Evolutionary conservation across 1,284 basidiomycete species (phyloP), one percentile per base, ranked within the genome.

Genomic region (Fistulinella cinereoalba): DNA sequence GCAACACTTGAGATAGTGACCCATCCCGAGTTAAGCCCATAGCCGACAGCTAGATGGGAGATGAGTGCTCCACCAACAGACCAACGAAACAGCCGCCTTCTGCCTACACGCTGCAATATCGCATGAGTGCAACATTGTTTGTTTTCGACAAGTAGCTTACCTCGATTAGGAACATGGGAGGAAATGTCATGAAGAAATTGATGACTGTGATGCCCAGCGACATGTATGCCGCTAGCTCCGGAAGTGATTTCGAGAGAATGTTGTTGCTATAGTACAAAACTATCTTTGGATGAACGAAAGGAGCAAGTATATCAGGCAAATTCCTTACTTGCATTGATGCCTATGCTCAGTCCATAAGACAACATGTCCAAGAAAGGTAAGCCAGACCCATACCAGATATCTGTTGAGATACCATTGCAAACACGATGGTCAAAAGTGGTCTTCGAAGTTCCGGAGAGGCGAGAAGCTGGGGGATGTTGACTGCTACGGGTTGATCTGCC

Each of bases 181-280:
- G 82, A 53, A 88, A 79, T 0, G 87, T 88, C 84, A 86, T 85
- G 50, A 85, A 54, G 32, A 76, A 87, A 64, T 97, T 97, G 46
- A 94, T 80, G 27, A 92, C 65, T 0, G 92, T 85, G 47, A 91
- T 87, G 16, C 80, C 83, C 4, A 92, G 64, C 1, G 89, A 91
- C 22, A 91, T 75, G 56, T 86, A 90, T 19, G 86, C 83, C 0
- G 88, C 92, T 13, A 84, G 66, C 11, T 85, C 77, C 9, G 92
- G 89, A 41, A 95, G 68, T 3, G 90, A 78, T 42, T 83, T 82
- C 9, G 83, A 79, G 13, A 96, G 76, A 43, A 96, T 92, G 32
- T 85, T 80, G 51, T 92, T 94, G 65, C 89, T 92, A 69, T 94
- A 95, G 64, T 92, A 95, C 41, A 94, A 71, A 23, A 94, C 92